Evolutionary conservation across 805 yeast genomes (phyloP).

Genomic region (Nematodospora valgi): DNA sequence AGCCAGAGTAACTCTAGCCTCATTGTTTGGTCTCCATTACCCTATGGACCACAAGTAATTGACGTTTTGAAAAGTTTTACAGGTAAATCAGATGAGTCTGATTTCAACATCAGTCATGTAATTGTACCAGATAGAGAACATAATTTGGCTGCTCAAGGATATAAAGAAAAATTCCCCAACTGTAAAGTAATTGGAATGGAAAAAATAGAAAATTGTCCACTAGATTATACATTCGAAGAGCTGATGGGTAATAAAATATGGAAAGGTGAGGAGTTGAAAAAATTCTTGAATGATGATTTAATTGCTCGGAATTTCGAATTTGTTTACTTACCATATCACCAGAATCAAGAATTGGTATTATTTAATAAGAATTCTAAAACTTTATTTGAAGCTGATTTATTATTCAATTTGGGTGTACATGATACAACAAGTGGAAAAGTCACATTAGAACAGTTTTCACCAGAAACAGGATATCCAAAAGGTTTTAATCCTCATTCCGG

Average conservation of each 20-base stretch:
- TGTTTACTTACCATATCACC: constrained; percentile 53
- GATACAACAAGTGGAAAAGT: constrained; percentile 21
- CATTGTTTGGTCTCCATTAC: constrained; percentile 58
- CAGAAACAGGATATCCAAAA: constrained; percentile 43
- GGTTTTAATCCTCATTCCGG: constrained; percentile 44
- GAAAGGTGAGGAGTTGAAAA: constrained; percentile 18
- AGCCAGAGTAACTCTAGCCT: constrained; percentile 13
- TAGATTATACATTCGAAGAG: constrained; percentile 40
- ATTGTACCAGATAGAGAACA: constrained; percentile 66
- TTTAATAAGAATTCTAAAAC: constrained; percentile 46
- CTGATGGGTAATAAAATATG: constrained; percentile 32
- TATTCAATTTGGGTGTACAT: constrained; percentile 52
- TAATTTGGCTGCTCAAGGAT: constrained; percentile 56
- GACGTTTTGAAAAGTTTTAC: constrained; percentile 33
- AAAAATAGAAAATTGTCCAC: constrained; percentile 23
- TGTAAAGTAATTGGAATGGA: constrained; percentile 55
- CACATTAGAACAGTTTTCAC: constrained; percentile 40
- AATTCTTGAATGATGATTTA: constrained; percentile 35
- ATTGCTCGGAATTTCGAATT: constrained; percentile 47
- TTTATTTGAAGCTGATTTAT: constrained; percentile 56
- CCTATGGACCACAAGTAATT: constrained; percentile 46
- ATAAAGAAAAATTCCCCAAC: constrained; percentile 48
- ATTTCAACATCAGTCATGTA: constrained; percentile 42
- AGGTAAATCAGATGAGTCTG: constrained; percentile 10
- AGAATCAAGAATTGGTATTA: constrained; percentile 57